Conservation (phyloP, 2,329 filamentous ascomycete genomes). For the Diaporthe aspalathi region DNA sequence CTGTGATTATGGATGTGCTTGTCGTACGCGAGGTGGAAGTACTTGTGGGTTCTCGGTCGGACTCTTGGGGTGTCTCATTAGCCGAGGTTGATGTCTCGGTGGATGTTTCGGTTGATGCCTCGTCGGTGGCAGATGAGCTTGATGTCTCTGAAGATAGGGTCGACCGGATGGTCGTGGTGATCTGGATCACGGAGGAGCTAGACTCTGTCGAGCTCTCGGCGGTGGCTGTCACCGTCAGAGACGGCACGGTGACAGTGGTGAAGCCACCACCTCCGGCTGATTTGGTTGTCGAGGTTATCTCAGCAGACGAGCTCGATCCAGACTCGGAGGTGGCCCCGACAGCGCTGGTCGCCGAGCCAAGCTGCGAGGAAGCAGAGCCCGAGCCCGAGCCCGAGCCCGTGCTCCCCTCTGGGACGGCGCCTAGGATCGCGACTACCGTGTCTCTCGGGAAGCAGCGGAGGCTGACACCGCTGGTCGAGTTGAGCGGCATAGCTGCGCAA, state of each 20-base stretch:
- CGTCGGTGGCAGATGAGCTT: conserved; percentile 1
- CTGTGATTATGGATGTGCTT: conserved; percentile 6
- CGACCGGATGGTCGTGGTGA: conserved; percentile 19
- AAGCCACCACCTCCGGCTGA: conserved; percentile 5
- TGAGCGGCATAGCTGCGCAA: conserved; percentile 68
- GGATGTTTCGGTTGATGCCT: neutral
- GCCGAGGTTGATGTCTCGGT: neutral
- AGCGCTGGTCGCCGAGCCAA: conserved; percentile 6
- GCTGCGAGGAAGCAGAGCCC: neutral
- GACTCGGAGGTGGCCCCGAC: neutral
- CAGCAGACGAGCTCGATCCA: neutral
- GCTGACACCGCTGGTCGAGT: conserved; percentile 57
- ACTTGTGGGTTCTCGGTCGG: conserved; percentile 7
- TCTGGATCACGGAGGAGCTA: neutral
- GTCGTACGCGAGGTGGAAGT: conserved; percentile 24
- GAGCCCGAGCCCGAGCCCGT: neutral
- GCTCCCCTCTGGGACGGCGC: conserved; percentile 39
- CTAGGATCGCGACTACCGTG: conserved; percentile 57
- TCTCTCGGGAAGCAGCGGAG: conserved; percentile 59
- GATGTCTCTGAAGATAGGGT: neutral
- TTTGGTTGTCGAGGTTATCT: neutral
- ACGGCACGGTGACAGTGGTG: conserved; percentile 32
- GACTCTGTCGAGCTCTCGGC: conserved; percentile 7
- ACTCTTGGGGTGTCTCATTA: neutral
- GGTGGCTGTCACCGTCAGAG: conserved; percentile 30